Evolutionary conservation across 2,329 filamentous ascomycete genomes (phyloP), one percentile per base, ranked within the genome.

Genomic region (Fusarium mundagurra): DNA sequence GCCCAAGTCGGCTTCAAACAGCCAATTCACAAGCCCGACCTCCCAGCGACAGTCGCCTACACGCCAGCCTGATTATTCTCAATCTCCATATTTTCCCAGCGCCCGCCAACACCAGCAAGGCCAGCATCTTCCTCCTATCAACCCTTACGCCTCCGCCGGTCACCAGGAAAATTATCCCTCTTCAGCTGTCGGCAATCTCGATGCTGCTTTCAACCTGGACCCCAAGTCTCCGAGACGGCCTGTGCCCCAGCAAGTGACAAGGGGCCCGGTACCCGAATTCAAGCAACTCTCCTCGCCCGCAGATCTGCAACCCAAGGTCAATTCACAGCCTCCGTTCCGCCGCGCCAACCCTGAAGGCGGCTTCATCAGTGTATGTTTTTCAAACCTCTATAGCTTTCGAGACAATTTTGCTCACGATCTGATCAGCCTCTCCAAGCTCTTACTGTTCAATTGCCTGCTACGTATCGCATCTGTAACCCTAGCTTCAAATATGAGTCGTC

Each of bases 401-500:
- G 45, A 29, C 22, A 31, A 13, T 24, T 39, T 24, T 63, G 41
- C 76, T 80, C 43, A 76, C 60, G 17, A 53, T 33, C 50, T 57
- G 70, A 65, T 45, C 81, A 97, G 94, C 96, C 96, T 55, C 88
- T 99, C 57, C 96, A 98, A 92, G 96, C 96, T 54, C 88, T 99
- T 70, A 99, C 96, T 4, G 93, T 93, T 45, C 95, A 98, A 79
- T 88, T 99, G 27, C 96, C 96, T 22, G 93, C 95, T 10, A 98
- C 96, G 5, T 99, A 99, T 85, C 93, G 96, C 78, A 98, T 99
- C 82, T 99, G 96, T 87, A 99, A 99, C 82, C 95, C 95, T 7
- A 92, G 90, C 79, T 99, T 99, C 88, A 98, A 99, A 86, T 99
- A 99, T 85, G 96, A 99, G 82, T 98, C 96, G 22, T 98, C 96